These are phyloP conservation scores for Microdochium trichocladiopsis DNA, from an alignment of 2,329 filamentous ascomycete species.

Conservation along the genomic window DNA sequence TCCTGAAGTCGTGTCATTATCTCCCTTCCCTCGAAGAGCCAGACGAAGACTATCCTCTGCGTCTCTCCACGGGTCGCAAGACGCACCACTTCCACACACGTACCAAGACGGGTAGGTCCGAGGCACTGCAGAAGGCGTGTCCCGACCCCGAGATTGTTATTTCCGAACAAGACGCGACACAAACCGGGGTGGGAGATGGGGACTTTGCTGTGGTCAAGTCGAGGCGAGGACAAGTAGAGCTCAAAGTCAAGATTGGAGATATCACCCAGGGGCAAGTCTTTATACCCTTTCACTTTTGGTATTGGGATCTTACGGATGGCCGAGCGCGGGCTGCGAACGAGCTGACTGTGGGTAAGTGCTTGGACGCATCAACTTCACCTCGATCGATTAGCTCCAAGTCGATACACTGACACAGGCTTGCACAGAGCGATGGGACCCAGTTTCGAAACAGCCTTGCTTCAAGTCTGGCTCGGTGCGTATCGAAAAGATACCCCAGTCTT, in stretches of 20 bases:
- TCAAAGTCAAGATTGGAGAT: constrained; percentile 18
- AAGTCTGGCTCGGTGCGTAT: constrained; percentile 25
- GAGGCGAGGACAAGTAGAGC: constrained; percentile 19
- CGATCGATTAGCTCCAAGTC: no score
- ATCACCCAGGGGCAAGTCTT: constrained; percentile 23
- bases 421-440: constrained; percentile 18
- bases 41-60: constrained; percentile 22
- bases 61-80: constrained; percentile 23
- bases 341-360: constrained; percentile 21
- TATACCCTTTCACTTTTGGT: constrained; percentile 30
- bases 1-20: constrained; percentile 25
- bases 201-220: constrained; percentile 23
- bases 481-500: constrained; percentile 18
- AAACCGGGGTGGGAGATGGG: constrained; percentile 14
- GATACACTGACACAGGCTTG: neutral
- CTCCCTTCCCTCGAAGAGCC: constrained; percentile 17
- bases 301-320: constrained; percentile 24
- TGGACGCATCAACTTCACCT: no score
- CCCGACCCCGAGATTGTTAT: constrained; percentile 20
- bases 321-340: constrained; percentile 26
- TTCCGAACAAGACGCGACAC: constrained; percentile 18
- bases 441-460: constrained; percentile 28
- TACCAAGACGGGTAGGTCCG: constrained; percentile 25
- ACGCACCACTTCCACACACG: constrained; percentile 27
- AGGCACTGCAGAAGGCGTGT: constrained; percentile 17